Conservation (phyloP, 1,139 yeast species). For the Pichia sp. region DNA sequence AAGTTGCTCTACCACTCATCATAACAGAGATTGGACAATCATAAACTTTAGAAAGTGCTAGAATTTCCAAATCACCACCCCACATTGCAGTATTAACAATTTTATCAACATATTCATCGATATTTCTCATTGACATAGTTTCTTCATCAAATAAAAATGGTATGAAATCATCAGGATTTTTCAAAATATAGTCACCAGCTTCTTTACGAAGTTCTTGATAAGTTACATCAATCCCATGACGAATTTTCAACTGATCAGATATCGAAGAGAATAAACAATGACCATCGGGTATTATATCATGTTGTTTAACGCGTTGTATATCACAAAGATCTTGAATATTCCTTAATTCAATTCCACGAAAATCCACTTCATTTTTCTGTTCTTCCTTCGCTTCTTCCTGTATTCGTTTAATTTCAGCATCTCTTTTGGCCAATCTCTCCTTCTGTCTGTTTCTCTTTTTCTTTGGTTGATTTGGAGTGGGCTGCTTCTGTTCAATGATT, state of each 20-base stretch:
- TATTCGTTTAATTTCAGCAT: constrained; percentile 58
- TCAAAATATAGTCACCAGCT: constrained; percentile 62
- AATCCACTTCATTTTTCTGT: constrained; percentile 58
- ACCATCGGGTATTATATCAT: constrained; percentile 83
- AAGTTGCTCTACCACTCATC: constrained; percentile 66
- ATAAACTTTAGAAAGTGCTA: constrained; percentile 65
- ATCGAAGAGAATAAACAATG: constrained; percentile 88
- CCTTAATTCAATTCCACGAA: constrained; percentile 62
- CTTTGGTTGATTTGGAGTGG: constrained; percentile 20
- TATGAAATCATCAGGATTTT: constrained; percentile 58
- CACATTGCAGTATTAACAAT: constrained; percentile 75
- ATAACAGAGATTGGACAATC: constrained; percentile 67
- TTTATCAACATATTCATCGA: constrained; percentile 63
- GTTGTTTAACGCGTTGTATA: constrained; percentile 41
- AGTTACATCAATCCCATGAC: constrained; percentile 38
- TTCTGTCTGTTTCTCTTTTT: constrained; percentile 72
- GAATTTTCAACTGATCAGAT: constrained; percentile 58
- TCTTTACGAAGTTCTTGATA: constrained; percentile 51
- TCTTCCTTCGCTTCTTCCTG: constrained; percentile 66
- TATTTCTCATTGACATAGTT: constrained; percentile 52
- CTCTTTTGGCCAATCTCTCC: constrained; percentile 70
- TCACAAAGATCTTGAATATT: constrained; percentile 49
- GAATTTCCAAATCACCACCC: constrained; percentile 93
- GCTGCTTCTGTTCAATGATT: not conserved
- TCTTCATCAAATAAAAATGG: constrained; percentile 81